A percentile compares a stretch with the other conserved stretches of the same genome.
Conservation (phyloP, 495 filamentous ascomycete genomes). For the Evernia prunastri region DNA sequence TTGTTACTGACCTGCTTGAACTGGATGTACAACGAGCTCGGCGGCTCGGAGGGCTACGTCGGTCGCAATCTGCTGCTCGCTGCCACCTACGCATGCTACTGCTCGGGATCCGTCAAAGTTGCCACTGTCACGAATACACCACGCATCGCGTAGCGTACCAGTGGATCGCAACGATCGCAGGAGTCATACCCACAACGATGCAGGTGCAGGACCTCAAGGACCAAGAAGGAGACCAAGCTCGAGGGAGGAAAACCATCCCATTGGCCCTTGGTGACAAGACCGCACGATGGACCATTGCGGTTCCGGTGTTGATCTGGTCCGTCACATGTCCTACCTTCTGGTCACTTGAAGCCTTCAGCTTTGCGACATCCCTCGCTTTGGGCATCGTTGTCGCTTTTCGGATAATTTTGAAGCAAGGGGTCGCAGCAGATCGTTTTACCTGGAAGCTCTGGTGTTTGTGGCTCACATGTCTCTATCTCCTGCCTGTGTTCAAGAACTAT, state of each 20-base stretch:
- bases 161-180: slow-evolving; percentile 40
- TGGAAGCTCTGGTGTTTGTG: slow-evolving; percentile 13
- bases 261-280: slow-evolving; percentile 38
- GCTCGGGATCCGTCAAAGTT: slow-evolving; percentile 26
- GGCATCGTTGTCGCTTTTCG: neutral
- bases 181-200: slow-evolving; percentile 42
- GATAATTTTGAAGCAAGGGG: neutral
- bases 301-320: slow-evolving; percentile 37
- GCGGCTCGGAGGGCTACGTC: slow-evolving; percentile 25
- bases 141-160: slow-evolving; percentile 3
- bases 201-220: slow-evolving; percentile 46
- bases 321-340: slow-evolving; percentile 34
- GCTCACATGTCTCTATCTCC: slow-evolving; percentile 2
- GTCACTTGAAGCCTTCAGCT: slow-evolving; percentile 13
- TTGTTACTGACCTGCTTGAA: neutral
- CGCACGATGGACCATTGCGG: slow-evolving; percentile 34
- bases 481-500: neutral
- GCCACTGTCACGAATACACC: neutral
- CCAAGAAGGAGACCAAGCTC: slow-evolving; percentile 37
- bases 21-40: neutral
- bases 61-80: slow-evolving; percentile 37
- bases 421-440: neutral
- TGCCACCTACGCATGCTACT: slow-evolving; percentile 32
- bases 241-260: slow-evolving; percentile 36
- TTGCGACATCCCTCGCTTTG: neutral